These are phyloP conservation scores for Collybiopsis luxurians DNA, from an alignment of 768 basidiomycete genomes.

Conservation along the genomic window DNA sequence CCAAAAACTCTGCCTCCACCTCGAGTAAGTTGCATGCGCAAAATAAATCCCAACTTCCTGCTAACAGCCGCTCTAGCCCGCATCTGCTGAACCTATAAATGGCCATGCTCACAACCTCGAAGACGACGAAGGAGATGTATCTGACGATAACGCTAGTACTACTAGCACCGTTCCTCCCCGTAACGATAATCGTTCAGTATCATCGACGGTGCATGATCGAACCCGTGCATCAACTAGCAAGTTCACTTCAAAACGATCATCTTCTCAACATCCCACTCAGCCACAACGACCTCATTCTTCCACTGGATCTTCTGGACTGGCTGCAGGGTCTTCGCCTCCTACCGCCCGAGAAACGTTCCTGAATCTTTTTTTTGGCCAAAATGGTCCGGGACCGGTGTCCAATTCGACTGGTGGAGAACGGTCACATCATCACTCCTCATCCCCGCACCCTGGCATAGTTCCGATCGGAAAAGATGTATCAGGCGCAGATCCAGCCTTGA, in stretches of 20 bases:
- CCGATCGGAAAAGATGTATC: conserved; percentile 67
- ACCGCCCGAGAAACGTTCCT: conserved; percentile 89
- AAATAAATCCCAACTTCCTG: conserved; percentile 9
- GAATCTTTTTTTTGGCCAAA: conserved; percentile 97
- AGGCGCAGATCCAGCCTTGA: conserved; percentile 45
- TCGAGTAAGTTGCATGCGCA: conserved; percentile 43
- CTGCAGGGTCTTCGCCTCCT: conserved; percentile 38
- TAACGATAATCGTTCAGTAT: conserved; percentile 65
- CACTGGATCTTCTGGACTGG: conserved; percentile 27
- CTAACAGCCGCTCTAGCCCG: conserved; percentile 43
- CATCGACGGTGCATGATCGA: conserved; percentile 76
- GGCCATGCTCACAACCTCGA: conserved; percentile 44
- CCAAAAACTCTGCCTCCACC: conserved; percentile 44
- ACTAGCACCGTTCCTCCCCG: conserved; percentile 52
- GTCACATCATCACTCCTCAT: conserved; percentile 14
- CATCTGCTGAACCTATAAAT: conserved; percentile 61
- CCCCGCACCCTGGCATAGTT: conserved; percentile 26
- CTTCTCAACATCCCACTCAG: conserved; percentile 23
- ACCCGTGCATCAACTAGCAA: conserved; percentile 37
- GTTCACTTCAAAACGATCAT: conserved; percentile 31
- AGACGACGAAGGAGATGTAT: conserved; percentile 64
- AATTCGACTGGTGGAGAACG: conserved; percentile 49
- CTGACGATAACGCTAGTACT: conserved; percentile 51
- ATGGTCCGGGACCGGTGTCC: conserved; percentile 71
- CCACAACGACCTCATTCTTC: conserved; percentile 34